Base-by-base conservation (phyloP, 805 yeast species). In the Yamadazyma kitorensis region DNA sequence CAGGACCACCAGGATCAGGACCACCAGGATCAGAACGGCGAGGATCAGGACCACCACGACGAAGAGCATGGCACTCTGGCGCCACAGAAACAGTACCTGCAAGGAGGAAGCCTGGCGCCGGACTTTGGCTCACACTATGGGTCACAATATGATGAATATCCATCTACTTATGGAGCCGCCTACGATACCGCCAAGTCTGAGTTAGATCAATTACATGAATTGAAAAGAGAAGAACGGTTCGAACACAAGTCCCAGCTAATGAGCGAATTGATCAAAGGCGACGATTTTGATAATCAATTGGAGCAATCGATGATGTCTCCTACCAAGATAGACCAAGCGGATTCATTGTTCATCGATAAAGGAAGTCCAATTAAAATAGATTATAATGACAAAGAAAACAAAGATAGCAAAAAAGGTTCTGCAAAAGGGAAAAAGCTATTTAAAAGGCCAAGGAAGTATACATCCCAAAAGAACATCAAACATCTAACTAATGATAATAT, bases 231-330 rank as follows among this genome's bases (percentile, higher is more conserved):
- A 40, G 61, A 54, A 41, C 43, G 61, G 29, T 49, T 52, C 28
- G 60, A 51, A 34, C 64, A 55, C 37, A 50, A 48, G 34, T 40
- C 49, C 15, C 48, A 40, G 34, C 59, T 74, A 8, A 37, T 78
- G 17, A 59, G 73, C 2, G 66, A 72, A 12, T 57, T 80, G 27
- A 64, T 74, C 5, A 52, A 54, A 21, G 64, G 61, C 21, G 56
- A 63, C 4, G 52, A 47, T 16, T 52, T 50, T 26, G 47, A 39
- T 23, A 44, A 43, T 20, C 49, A 46, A 8, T 58, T 66, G 28
- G 73, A 71, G 20, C 57, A 64, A 14, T 64, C 67, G 24, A 54
- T 76, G 29, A 18, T 28, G 41, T 43, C 49, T 17, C 39, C 51
- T 20, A 46, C 39, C 17, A 48, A 44, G 15, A 36, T 44, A 1